Base-by-base conservation (phyloP, 805 yeast species). In the Yarrowia bubula region DNA sequence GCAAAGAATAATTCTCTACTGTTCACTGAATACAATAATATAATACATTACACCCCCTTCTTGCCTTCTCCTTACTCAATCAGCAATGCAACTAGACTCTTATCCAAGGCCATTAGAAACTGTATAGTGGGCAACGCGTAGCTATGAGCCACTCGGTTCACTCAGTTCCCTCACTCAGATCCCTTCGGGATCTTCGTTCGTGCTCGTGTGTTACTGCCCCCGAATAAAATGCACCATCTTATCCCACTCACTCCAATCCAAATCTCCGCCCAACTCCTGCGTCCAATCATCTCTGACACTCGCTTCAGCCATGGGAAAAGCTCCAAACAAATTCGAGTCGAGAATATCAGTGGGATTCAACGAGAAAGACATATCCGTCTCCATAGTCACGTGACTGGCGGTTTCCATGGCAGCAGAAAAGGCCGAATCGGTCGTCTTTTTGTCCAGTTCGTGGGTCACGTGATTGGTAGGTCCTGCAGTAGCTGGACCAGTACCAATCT, bases 161-260 rank as follows among this genome's bases (percentile, higher is more conserved):
- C n/a, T n/a, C n/a, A n/a, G n/a, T n/a, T n/a, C n/a, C n/a, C n/a
- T 22, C 28, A 22, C 28, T 22, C 28, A 22, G 28, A 22, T 22
- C 28, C 28, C 28, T 22, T 22, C 28, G 28, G 28, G 28, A 22
- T 22, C 28, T 22, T 22, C 28, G 28, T 22, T 22, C 28, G 28
- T 22, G 28, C 28, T 22, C 28, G 28, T 22, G 28, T 8, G 8
- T 17, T 44, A 48, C 17, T 48, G 55, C 14, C 47, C 50, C 22
- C 50, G 13, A 14, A 58, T 58, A 15, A 61, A 61, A 31, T 47
- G 55, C 11, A 61, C 57, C 65, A 61, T 61, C 32, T 48, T 46
- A 28, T 61, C 65, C 55, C 57, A 61, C 65, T 61, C 65, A 8
- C 38, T 32, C 65, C 65, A 61, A 11, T 61, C 65, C 22, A 61